These are phyloP conservation scores for Colletotrichum gigasporum DNA, from an alignment of 2,329 filamentous ascomycete species.

Conservation along the genomic window DNA sequence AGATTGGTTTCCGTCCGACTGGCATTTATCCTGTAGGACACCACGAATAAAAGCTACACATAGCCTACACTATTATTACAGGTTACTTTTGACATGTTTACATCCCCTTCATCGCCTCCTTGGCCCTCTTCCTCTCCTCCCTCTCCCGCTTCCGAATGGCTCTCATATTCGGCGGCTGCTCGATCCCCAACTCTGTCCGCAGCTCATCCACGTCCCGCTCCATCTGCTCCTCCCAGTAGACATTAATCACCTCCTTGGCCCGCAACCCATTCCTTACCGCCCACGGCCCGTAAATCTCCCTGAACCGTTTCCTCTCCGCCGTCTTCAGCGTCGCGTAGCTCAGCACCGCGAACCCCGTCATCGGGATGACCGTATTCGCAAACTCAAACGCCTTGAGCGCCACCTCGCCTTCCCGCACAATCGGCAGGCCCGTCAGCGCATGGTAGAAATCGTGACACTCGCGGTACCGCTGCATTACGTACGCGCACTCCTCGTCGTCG, in stretches of 20 bases:
- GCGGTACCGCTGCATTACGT: conserved; percentile 97
- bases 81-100: not conserved
- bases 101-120: conserved; percentile 47
- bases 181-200: conserved; percentile 80
- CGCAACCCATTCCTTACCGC: conserved; percentile 83
- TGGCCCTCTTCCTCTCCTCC: conserved; percentile 73
- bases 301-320: conserved; percentile 81
- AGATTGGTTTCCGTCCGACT: conserved; percentile 12
- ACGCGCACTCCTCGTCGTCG: conserved; percentile 94
- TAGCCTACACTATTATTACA: conserved; percentile 23
- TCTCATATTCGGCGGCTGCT: conserved; percentile 87
- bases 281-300: conserved; percentile 85
- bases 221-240: conserved; percentile 97
- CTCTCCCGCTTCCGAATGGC: conserved; percentile 76
- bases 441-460: conserved; percentile 99
- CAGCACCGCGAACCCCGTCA: conserved; percentile 89
- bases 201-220: conserved; percentile 84
- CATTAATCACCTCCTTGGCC: conserved; percentile 86
- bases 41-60: not conserved
- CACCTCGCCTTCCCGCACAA: conserved; percentile 94
- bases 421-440: conserved; percentile 88
- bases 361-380: conserved; percentile 90
- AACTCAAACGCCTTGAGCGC: conserved; percentile 99
- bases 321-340: conserved; percentile 88
- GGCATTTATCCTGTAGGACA: not conserved